These are phyloP conservation scores for Galerina marginata DNA, from an alignment of 768 basidiomycete species.

Conservation along the genomic window DNA sequence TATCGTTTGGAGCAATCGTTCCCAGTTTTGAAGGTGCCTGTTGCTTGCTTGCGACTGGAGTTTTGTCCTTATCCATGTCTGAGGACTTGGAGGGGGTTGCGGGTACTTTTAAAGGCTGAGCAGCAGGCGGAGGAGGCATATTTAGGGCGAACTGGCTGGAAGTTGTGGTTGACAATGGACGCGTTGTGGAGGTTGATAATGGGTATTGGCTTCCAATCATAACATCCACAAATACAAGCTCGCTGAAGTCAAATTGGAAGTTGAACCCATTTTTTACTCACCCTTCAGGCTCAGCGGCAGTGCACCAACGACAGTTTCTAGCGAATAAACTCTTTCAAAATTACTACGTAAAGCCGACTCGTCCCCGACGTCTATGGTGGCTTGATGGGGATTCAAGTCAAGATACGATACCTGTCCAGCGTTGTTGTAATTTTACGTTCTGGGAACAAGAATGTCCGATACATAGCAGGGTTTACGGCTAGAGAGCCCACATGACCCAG, in stretches of 20 bases:
- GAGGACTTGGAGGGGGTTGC: slow-evolving; percentile 55
- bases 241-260: background rate
- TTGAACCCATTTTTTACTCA: background rate
- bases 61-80: slow-evolving; percentile 54
- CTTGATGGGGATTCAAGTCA: background rate
- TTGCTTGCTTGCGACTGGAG: slow-evolving; percentile 55
- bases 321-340: slow-evolving; percentile 12
- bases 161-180: background rate
- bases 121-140: slow-evolving; percentile 51
- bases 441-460: too few relatives aligned
- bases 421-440: too few relatives aligned
- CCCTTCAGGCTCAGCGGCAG: slow-evolving; percentile 1
- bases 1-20: slow-evolving; percentile 58
- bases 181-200: slow-evolving; percentile 6
- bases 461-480: too few relatives aligned
- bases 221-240: slow-evolving; percentile 25
- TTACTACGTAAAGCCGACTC: background rate
- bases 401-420: too few relatives aligned
- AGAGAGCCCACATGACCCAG: too few relatives aligned
- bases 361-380: background rate
- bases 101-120: slow-evolving; percentile 71
- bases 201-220: background rate
- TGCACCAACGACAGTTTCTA: slow-evolving; percentile 15
- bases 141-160: background rate
- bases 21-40: slow-evolving; percentile 43